These are phyloP conservation scores for Aspergillus viridinutans DNA, from an alignment of 2,329 filamentous ascomycete genomes.

Conservation along the genomic window DNA sequence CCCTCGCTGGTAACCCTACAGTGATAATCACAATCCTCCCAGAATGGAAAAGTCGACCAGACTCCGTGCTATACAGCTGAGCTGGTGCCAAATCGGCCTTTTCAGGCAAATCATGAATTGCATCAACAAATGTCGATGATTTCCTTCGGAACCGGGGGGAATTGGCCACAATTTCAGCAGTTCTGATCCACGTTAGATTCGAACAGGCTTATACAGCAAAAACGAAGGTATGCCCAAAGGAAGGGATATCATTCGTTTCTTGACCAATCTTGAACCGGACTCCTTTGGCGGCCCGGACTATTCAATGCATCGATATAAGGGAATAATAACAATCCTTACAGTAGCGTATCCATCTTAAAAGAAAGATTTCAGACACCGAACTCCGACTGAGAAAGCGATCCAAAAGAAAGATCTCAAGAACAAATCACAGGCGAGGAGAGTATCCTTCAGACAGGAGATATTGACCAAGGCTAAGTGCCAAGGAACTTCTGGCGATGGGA, in stretches of 20 bases:
- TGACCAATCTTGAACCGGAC: not conserved
- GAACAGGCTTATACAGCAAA: slow-evolving; percentile 4
- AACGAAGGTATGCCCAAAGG: not conserved
- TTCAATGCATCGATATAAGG: not conserved
- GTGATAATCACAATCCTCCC: slow-evolving; percentile 96
- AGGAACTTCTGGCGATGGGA: not conserved
- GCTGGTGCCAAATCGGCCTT: slow-evolving; percentile 84
- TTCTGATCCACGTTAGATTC: slow-evolving; percentile 51
- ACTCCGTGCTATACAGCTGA: slow-evolving; percentile 97
- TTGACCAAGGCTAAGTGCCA: not conserved
- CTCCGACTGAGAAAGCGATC: slow-evolving; percentile 3
- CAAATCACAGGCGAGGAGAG: not conserved
- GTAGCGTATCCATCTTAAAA: slow-evolving; percentile 45
- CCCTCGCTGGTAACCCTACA: slow-evolving; percentile 87
- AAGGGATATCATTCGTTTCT: not conserved
- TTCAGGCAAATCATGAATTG: slow-evolving; percentile 87
- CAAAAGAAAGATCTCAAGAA: not conserved
- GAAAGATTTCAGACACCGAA: not conserved
- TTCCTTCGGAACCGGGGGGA: slow-evolving; percentile 85
- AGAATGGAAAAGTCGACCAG: slow-evolving; percentile 92
- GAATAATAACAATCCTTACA: slow-evolving; percentile 32
- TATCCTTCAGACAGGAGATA: not conserved
- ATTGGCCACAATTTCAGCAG: slow-evolving; percentile 86
- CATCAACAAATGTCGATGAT: slow-evolving; percentile 95
- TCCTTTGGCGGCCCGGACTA: not conserved